Conservation (phyloP, 345 rosid species). For the Gossypium rotundifolium region DNA sequence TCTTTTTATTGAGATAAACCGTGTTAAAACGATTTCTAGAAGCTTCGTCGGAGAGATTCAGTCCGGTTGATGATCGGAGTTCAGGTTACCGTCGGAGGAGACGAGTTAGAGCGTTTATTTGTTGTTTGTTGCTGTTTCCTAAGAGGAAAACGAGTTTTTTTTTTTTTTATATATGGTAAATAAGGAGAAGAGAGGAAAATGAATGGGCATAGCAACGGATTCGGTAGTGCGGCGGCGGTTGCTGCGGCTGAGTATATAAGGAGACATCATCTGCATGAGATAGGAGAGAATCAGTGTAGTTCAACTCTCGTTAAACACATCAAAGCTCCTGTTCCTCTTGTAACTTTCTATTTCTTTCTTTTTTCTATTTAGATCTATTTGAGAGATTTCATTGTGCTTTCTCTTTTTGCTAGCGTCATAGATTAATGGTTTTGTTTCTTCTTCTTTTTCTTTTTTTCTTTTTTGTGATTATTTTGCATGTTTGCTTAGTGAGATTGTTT, state of each 20-base stretch:
- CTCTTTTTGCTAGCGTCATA: not conserved
- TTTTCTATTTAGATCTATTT: not conserved
- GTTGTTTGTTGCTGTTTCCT: not conserved
- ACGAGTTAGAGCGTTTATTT: not conserved
- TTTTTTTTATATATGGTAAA: not conserved
- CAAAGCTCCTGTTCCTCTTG: constrained; percentile 94
- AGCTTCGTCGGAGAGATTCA: constrained; percentile 1
- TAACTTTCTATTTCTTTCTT: constrained; percentile 29
- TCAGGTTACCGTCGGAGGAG: constrained; percentile 16
- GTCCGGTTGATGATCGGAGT: constrained; percentile 13
- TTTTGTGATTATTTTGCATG: not conserved
- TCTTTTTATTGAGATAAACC: not conserved
- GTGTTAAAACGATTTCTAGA: not conserved
- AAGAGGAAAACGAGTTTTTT: constrained; percentile 15
- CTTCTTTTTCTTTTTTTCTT: not conserved
- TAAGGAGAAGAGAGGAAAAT: constrained; percentile 26
- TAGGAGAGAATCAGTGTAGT: constrained; percentile 64
- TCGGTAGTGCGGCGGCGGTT: constrained; percentile 11
- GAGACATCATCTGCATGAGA: constrained; percentile 60
- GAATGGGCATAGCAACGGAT: constrained; percentile 33
- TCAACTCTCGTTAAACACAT: constrained; percentile 74
- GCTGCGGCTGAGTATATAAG: constrained; percentile 50
- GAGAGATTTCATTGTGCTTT: not conserved
- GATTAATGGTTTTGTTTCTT: not conserved
- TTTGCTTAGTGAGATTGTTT: not conserved